Conservation (phyloP, 306 rosid species). For the Cucurbita moschata region DNA sequence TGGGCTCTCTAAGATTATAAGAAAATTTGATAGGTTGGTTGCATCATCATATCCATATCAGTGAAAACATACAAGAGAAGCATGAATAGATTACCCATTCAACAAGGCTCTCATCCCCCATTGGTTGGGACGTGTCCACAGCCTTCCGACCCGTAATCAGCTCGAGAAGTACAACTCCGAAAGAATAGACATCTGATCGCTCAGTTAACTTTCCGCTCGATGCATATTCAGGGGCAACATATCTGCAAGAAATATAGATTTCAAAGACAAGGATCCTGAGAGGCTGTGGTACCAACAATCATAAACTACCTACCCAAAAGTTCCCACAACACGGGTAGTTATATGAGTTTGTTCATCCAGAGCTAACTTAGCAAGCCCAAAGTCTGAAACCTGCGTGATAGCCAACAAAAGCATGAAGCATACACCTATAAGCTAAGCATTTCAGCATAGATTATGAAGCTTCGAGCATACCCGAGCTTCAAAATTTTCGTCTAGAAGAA, state of each 20-base stretch:
- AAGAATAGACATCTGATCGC: constrained; percentile 80
- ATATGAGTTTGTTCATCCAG: constrained; percentile 59
- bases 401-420: not conserved
- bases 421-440: not conserved
- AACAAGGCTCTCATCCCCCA: constrained; percentile 82
- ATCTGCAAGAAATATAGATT: constrained; percentile 22
- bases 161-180: constrained; percentile 86
- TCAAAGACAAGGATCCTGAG: not conserved
- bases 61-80: not conserved
- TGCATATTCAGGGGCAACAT: constrained; percentile 93
- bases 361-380: constrained; percentile 86
- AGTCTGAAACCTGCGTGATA: constrained; percentile 67
- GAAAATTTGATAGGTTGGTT: too few species aligned
- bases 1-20: too few species aligned
- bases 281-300: not conserved
- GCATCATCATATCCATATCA: not conserved
- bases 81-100: constrained; percentile 57
- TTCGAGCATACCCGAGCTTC: constrained; percentile 59
- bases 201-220: constrained; percentile 88
- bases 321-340: constrained; percentile 86
- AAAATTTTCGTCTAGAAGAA: constrained; percentile 65
- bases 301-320: constrained; percentile 60
- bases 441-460: not conserved
- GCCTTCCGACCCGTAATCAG: constrained; percentile 87
- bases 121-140: constrained; percentile 65